Evolutionary conservation across 192 early-diverging fungal genomes (phyloP).

Genomic region (Coemansia erecta): DNA sequence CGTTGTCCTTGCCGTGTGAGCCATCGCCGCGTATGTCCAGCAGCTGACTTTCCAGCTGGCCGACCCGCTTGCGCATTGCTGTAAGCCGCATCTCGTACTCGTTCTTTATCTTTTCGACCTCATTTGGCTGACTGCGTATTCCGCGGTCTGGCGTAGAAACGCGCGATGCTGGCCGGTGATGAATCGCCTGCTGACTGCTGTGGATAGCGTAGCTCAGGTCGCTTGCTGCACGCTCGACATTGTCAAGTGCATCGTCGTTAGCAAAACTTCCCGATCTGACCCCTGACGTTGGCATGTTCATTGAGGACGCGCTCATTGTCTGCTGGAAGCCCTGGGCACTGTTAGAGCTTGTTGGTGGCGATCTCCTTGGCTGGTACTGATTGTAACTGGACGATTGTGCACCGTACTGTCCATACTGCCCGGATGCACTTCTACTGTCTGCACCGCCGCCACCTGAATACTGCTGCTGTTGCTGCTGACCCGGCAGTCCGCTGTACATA

Average conservation of each 20-base stretch:
- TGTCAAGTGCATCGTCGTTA: slow-evolving; percentile 21
- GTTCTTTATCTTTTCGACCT: slow-evolving; percentile 50
- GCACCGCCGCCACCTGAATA: not conserved
- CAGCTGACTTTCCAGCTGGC: slow-evolving; percentile 65
- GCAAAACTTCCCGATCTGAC: slow-evolving; percentile 7
- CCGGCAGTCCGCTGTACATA: slow-evolving; percentile 15
- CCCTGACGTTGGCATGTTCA: not conserved
- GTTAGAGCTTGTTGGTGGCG: slow-evolving; percentile 33
- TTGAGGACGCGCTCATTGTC: not conserved
- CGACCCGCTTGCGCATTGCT: slow-evolving; percentile 62
- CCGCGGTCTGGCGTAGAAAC: slow-evolving; percentile 21
- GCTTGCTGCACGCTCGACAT: slow-evolving; percentile 21
- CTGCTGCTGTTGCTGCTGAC: slow-evolving; percentile 18
- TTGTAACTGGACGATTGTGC: slow-evolving; percentile 9
- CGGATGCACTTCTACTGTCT: slow-evolving; percentile 2
- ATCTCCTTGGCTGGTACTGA: slow-evolving; percentile 21
- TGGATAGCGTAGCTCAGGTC: slow-evolving; percentile 29
- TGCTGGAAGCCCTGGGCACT: slow-evolving; percentile 20
- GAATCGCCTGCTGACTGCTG: slow-evolving; percentile 17
- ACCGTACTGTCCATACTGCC: slow-evolving; percentile 13
- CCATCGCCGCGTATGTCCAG: slow-evolving; percentile 48
- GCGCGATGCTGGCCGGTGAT: not conserved
- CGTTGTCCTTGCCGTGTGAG: slow-evolving; percentile 23
- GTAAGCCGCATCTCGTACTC: slow-evolving; percentile 66
- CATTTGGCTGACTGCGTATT: slow-evolving; percentile 21